phyloP scores from a whole-genome alignment of 768 basidiomycete species.

The Naematelia encephala region DNA sequence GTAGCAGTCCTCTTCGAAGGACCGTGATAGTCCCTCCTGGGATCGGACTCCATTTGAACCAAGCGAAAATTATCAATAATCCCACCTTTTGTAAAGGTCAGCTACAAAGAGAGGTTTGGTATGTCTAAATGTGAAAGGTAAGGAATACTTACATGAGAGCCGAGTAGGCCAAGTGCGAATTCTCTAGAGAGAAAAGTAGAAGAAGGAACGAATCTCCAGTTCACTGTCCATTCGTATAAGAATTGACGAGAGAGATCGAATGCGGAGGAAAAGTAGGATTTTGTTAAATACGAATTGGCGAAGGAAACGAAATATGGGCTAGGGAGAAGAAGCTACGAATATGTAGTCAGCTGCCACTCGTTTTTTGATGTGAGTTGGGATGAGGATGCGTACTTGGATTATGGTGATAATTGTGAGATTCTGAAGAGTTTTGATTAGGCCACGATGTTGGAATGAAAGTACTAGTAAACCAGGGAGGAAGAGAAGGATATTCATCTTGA shows the following conservation, averaged over 20 bases:
- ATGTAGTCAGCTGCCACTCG: conserved; percentile 32
- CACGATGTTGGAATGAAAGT: conserved; percentile 65
- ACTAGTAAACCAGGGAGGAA: conserved; percentile 86
- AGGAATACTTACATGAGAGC: conserved; percentile 58
- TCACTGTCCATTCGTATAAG: conserved; percentile 95
- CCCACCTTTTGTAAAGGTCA: background rate
- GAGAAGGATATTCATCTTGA: conserved; percentile 91
- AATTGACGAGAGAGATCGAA: conserved; percentile 87
- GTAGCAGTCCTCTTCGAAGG: conserved; percentile 57
- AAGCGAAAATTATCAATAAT: conserved; percentile 10
- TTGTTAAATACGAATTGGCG: conserved; percentile 52
- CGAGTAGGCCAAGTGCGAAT: conserved; percentile 64
- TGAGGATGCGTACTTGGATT: conserved; percentile 33
- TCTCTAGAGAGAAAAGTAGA: conserved; percentile 65
- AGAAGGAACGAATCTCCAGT: conserved; percentile 86
- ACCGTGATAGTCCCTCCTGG: conserved; percentile 65
- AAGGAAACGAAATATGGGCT: conserved; percentile 63
- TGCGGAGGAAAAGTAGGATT: conserved; percentile 67
- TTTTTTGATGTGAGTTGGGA: background rate
- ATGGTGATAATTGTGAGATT: conserved; percentile 27
- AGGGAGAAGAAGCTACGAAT: conserved; percentile 63
- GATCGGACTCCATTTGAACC: conserved; percentile 61
- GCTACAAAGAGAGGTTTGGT: too few species aligned
- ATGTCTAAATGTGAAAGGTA: too few species aligned
- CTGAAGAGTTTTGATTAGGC: conserved; percentile 31